Conservation (phyloP, 164 flowering plant genomes). For the Nelumbo lutea region DNA sequence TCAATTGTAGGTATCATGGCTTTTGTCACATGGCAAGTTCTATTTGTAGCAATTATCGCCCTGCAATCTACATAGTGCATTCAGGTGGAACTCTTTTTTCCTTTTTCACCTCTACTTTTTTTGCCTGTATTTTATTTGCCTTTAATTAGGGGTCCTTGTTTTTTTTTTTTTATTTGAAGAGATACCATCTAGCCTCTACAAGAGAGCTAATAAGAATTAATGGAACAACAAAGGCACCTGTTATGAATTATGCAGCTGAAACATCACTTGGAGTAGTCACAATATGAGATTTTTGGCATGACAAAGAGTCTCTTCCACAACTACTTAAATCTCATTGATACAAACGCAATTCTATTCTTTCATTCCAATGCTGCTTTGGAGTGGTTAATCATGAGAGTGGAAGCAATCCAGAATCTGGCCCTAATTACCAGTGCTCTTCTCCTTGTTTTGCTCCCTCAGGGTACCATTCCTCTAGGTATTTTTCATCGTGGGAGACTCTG, state of each 20-base stretch:
- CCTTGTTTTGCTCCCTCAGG: constrained; percentile 56
- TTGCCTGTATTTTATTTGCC: neutral
- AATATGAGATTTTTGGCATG: constrained; percentile 60
- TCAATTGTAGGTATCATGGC: constrained; percentile 50
- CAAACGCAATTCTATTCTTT: constrained; percentile 68
- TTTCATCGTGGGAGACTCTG: neutral
- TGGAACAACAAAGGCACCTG: constrained; percentile 89
- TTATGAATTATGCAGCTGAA: constrained; percentile 77
- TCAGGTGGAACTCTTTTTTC: constrained; percentile 44
- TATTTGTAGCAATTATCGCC: constrained; percentile 53
- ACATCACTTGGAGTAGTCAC: constrained; percentile 76
- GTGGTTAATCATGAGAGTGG: constrained; percentile 72
- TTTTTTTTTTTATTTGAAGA: constrained; percentile 28
- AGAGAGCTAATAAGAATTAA: constrained; percentile 72
- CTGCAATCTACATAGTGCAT: constrained; percentile 39
- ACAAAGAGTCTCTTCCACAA: constrained; percentile 44
- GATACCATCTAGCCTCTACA: constrained; percentile 62
- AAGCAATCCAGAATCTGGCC: constrained; percentile 64
- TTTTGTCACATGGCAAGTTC: constrained; percentile 84
- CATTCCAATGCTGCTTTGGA: constrained; percentile 68
- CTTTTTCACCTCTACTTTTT: neutral
- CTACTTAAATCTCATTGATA: constrained; percentile 57
- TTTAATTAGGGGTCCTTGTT: neutral
- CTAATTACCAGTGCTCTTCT: constrained; percentile 56
- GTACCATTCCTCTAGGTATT: constrained; percentile 57